Conservation (phyloP, 805 yeast species). For the Yamadazyma kitorensis region DNA sequence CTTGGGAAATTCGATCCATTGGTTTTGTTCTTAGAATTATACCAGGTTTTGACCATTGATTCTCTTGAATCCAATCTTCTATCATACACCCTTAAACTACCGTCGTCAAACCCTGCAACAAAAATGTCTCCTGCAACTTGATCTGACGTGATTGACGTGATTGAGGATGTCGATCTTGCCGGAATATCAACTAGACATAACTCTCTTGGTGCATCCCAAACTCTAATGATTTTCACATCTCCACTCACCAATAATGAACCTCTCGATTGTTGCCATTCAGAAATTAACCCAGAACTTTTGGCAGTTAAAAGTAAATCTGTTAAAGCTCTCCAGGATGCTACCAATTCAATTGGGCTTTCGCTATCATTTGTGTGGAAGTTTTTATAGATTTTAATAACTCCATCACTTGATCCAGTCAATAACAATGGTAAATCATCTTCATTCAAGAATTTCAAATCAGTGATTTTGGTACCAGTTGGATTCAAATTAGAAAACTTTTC, state of each 20-base stretch:
- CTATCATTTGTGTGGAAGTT: conserved; percentile 54
- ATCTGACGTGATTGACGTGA: conserved; percentile 87
- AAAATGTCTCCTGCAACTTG: conserved; percentile 91
- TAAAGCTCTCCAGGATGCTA: conserved; percentile 90
- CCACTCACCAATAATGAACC: conserved; percentile 92
- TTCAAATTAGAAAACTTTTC: conserved; percentile 78
- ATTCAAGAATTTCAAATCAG: conserved; percentile 81
- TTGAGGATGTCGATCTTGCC: conserved; percentile 84
- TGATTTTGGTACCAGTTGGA: conserved; percentile 83
- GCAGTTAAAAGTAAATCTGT: conserved; percentile 81
- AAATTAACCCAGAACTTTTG: conserved; percentile 74
- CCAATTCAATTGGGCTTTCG: conserved; percentile 47
- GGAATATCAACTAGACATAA: conserved; percentile 84
- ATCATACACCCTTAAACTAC: conserved; percentile 85
- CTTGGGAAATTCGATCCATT: conserved; percentile 15
- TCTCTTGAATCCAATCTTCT: conserved; percentile 81
- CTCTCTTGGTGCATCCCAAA: conserved; percentile 98
- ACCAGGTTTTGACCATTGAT: conserved; percentile 83
- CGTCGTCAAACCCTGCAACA: conserved; percentile 91
- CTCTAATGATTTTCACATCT: conserved; percentile 83
- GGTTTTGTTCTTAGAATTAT: conserved; percentile 18
- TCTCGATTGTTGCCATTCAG: conserved; percentile 96
- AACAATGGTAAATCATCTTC: conserved; percentile 89
- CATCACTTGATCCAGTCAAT: conserved; percentile 89
- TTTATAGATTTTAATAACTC: conserved; percentile 84